Conservation (phyloP, 306 rosid genomes). For the Astragalus membranaceus region DNA sequence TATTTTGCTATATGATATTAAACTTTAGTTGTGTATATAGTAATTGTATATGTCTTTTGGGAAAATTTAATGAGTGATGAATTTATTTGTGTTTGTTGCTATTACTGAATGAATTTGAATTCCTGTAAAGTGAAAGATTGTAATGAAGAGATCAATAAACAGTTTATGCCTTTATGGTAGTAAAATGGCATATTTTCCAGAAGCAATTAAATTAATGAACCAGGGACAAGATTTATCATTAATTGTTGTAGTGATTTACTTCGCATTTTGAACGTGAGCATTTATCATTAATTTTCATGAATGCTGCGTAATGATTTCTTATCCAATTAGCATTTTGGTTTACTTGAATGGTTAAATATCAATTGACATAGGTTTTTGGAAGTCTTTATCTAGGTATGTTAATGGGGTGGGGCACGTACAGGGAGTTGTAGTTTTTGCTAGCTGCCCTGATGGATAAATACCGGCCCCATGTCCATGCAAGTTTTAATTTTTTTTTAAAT, state of each 20-base stretch:
- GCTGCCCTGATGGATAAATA: too few species aligned
- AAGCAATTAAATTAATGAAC: not conserved
- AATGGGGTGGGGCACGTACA: too few species aligned
- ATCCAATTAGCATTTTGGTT: not conserved
- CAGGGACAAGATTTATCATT: not conserved
- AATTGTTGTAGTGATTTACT: not conserved
- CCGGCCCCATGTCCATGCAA: too few species aligned
- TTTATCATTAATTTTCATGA: not conserved
- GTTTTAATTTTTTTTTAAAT: too few species aligned
- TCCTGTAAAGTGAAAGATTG: constrained; percentile 6
- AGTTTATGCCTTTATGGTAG: not conserved
- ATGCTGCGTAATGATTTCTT: not conserved
- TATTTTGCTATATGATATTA: not conserved
- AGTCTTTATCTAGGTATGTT: not conserved
- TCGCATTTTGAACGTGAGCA: not conserved
- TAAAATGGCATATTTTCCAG: not conserved
- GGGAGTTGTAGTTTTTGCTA: too few species aligned
- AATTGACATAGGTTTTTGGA: not conserved
- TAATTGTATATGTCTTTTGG: not conserved
- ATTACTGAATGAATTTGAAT: constrained; percentile 1
- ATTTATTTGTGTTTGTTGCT: constrained; percentile 12
- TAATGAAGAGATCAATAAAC: not conserved
- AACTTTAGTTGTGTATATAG: not conserved
- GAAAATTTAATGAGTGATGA: not conserved
- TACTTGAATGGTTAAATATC: not conserved